phyloP scores from a whole-genome alignment of 345 rosid genomes.

The Pseudoturritis turrita region DNA sequence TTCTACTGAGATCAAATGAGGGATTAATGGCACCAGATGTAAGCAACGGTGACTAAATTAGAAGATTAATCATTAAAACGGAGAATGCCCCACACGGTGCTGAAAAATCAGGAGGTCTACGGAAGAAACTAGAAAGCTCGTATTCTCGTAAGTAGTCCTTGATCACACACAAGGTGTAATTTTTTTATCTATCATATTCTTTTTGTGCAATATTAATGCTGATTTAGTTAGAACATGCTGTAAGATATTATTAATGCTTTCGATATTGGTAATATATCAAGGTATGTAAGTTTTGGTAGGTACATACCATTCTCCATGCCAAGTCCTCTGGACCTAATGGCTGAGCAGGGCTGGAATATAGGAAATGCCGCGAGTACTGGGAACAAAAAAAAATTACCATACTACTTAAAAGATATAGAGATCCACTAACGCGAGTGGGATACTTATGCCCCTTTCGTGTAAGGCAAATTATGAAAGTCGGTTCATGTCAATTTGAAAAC shows the following conservation, averaged over 20 bases:
- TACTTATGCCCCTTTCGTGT: background rate
- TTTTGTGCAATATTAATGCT: background rate
- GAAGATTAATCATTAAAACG: background rate
- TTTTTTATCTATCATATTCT: background rate
- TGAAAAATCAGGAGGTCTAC: background rate
- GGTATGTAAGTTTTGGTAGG: background rate
- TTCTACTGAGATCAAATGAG: background rate
- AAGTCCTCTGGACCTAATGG: constrained; percentile 96
- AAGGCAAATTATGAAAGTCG: background rate
- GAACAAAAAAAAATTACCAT: constrained; percentile 11
- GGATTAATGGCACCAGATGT: background rate
- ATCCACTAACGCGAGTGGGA: background rate
- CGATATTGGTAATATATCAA: background rate
- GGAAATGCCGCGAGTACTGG: constrained; percentile 78
- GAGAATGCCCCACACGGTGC: background rate
- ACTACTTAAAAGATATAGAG: background rate
- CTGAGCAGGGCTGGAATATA: constrained; percentile 89
- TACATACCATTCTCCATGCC: constrained; percentile 90
- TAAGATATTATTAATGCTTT: background rate
- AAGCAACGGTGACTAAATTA: background rate
- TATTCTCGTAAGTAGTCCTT: too few species aligned
- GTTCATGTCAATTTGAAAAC: background rate
- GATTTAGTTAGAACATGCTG: background rate
- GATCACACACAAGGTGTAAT: background rate
- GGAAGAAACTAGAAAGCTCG: background rate